These are phyloP conservation scores for Exophiala phaeomuriformis DNA, from an alignment of 2,329 filamentous ascomycete species.

Conservation along the genomic window DNA sequence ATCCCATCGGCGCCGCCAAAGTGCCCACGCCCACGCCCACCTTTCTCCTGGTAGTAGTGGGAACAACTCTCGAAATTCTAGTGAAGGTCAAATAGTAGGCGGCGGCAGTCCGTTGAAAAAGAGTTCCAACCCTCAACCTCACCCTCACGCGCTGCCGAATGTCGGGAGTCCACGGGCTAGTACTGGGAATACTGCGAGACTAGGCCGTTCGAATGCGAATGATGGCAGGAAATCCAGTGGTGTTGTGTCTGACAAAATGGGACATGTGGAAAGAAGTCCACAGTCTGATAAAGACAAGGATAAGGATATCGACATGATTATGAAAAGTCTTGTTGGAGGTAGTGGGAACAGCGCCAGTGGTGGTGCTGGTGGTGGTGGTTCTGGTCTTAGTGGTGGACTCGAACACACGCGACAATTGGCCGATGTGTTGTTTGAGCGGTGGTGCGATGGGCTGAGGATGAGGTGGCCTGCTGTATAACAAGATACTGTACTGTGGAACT, in stretches of 20 bases:
- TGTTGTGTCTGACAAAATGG: neutral
- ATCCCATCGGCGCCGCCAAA: conserved; percentile 63
- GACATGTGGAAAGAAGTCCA: neutral
- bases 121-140: conserved; percentile 42
- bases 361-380: conserved; percentile 34
- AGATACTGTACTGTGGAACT: neutral
- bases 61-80: conserved; percentile 24
- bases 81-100: conserved; percentile 29
- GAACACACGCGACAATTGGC: conserved; percentile 85
- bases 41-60: conserved; percentile 4
- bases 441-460: conserved; percentile 73
- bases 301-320: too few relatives aligned
- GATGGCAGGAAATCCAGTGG: neutral
- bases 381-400: conserved; percentile 62
- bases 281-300: too few relatives aligned
- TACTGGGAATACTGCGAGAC: conserved; percentile 24
- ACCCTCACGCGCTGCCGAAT: conserved; percentile 23
- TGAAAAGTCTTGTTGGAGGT: neutral
- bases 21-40: conserved; percentile 31
- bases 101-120: conserved; percentile 42
- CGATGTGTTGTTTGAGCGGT: conserved; percentile 83
- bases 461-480: conserved; percentile 47
- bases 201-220: conserved; percentile 8
- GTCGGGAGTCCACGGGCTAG: neutral
- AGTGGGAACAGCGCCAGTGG: conserved; percentile 17